These are phyloP conservation scores for Diospyros kaki DNA, from an alignment of 148 eudicot species.

Conservation along the genomic window DNA sequence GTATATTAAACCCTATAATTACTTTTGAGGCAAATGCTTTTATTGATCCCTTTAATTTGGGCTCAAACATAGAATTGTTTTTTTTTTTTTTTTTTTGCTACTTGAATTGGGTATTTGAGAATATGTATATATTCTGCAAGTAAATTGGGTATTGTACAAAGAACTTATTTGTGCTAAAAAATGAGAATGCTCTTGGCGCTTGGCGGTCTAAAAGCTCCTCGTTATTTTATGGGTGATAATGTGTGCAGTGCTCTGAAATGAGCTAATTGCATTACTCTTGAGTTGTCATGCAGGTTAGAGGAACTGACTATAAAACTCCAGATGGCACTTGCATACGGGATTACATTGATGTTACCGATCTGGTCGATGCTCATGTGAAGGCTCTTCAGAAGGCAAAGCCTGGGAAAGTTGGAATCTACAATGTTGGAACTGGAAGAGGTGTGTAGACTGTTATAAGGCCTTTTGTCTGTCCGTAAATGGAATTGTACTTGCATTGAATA, in stretches of 20 bases:
- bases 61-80: too few species aligned
- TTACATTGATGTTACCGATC: slow-evolving; percentile 91
- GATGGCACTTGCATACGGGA: slow-evolving; percentile 92
- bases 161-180: too few species aligned
- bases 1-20: slow-evolving; percentile 24
- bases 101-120: too few species aligned
- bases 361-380: slow-evolving; percentile 96
- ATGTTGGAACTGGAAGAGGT: slow-evolving; percentile 96
- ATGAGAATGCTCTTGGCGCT: too few species aligned
- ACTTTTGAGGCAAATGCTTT: too few species aligned
- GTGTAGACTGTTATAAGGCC: not conserved
- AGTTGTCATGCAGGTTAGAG: slow-evolving; percentile 52
- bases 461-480: too few species aligned
- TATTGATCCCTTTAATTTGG: too few species aligned
- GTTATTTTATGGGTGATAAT: not conserved
- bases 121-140: too few species aligned
- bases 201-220: too few species aligned
- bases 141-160: too few species aligned
- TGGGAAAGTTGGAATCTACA: slow-evolving; percentile 83
- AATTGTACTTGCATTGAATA: too few species aligned
- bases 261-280: not conserved
- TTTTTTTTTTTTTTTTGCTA: too few species aligned
- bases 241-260: not conserved
- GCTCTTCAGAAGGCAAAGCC: slow-evolving; percentile 83
- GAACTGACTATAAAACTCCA: slow-evolving; percentile 78